phyloP scores from a whole-genome alignment of 2,329 filamentous ascomycete genomes.

The Cordyceps militaris region DNA sequence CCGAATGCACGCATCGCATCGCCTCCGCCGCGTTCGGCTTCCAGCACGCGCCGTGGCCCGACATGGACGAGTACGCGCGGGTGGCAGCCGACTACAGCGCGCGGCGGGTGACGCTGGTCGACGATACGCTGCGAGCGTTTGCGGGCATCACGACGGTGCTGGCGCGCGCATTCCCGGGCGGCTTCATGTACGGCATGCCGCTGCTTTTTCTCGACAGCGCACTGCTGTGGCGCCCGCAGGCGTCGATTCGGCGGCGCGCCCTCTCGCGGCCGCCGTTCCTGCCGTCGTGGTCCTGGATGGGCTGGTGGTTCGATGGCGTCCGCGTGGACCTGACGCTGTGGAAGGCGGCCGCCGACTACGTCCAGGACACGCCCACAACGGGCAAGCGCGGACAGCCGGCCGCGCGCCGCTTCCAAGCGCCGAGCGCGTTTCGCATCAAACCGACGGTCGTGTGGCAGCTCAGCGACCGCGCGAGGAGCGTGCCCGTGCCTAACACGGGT shows the following conservation, averaged over 20 bases:
- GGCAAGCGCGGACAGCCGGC: constrained; percentile 24
- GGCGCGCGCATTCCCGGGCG: constrained; percentile 34
- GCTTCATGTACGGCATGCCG: constrained; percentile 40
- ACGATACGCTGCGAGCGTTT: constrained; percentile 37
- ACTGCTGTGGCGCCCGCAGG: constrained; percentile 38
- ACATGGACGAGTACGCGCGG: constrained; percentile 38
- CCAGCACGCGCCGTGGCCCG: constrained; percentile 37
- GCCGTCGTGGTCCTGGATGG: constrained; percentile 42
- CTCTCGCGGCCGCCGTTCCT: constrained; percentile 31
- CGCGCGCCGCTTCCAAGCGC: constrained; percentile 29
- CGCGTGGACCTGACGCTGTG: constrained; percentile 36
- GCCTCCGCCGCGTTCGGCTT: constrained; percentile 29
- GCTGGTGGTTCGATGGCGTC: constrained; percentile 40
- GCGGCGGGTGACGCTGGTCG: constrained; percentile 31
- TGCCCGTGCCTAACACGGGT: constrained; percentile 30
- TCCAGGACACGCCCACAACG: constrained; percentile 29
- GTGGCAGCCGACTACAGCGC: constrained; percentile 38
- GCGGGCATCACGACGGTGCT: constrained; percentile 36
- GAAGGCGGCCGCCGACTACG: constrained; percentile 37
- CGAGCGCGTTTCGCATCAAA: constrained; percentile 32
- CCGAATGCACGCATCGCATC: constrained; percentile 27
- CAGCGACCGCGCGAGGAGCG: constrained; percentile 31
- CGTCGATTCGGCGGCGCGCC: constrained; percentile 34
- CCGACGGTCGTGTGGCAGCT: constrained; percentile 32
- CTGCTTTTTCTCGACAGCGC: constrained; percentile 39